Base-by-base conservation (phyloP, 352 stramenopile species). In the Phytopythium chamaehyphon region DNA sequence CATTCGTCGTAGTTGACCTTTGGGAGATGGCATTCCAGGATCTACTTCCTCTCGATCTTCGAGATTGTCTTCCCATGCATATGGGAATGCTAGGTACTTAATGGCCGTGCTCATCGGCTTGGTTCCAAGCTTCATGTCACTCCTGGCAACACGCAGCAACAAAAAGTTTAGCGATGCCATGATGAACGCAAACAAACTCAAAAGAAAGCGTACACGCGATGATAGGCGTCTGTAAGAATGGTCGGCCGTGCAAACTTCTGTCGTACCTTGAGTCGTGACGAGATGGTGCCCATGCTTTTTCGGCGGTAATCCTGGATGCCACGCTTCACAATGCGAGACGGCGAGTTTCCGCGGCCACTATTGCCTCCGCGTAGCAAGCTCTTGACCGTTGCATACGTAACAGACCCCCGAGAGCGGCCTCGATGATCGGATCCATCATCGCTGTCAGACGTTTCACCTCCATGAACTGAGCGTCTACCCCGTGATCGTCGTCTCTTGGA, bases 51-150 rank as follows among this genome's bases (percentile, higher is more conserved):
- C 47, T 18, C 61, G 61, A 19, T 69, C 51, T 26, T 58, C 43
- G 0, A 58, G 7, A 47, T 66, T 52, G 2, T 57, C 54, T 15
- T 60, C 49, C 52, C 53, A 69, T 15, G 39, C 23, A 40, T 81
- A 39, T 7, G 74, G 70, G 47, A 86, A 86, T 15, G 70, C 59
- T 3, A 80, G 26, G 58, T 86, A 59, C 50, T 85, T 88, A 36
- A 69, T 57, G 24, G 56, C 54, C 39, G 61, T 47, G 14, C 60
- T 64, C 56, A 86, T 64, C 1, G 74, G 69, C 15, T 66, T 82
- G 16, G 77, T 87, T 3, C 79, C 79, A 14, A 90, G 66, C 47
- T 81, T 82, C 79, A 90, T 90, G 36, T 59, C 67, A 57, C 73
- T 88, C 75, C 79, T 88, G 49, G n/a, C 31, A 14, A 43, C 23